Base-by-base conservation (phyloP, 2,329 filamentous ascomycete genomes). In the Sphaerulina musiva region DNA sequence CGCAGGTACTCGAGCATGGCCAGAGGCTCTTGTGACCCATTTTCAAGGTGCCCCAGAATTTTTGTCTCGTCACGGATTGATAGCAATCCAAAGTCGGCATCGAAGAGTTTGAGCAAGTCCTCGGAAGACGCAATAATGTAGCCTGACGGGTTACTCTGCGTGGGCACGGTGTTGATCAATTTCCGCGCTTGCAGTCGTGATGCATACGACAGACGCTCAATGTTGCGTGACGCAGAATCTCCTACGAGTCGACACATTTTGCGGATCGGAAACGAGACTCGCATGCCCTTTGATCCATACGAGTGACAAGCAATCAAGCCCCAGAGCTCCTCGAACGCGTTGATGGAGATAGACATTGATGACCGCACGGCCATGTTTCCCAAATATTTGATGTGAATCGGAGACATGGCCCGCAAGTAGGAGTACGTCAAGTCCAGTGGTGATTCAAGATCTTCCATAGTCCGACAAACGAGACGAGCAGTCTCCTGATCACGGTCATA, bases 311-410 rank as follows among this genome's bases (percentile, higher is more conserved):
- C 84, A 40, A 95, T 89, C 29, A 95, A 73, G 0, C 90, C 91
- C 91, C 90, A 95, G 0, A 95, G 73, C 62, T 95, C 86, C 61
- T 81, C 78, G 63, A 95, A 93, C 0, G 87, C 87, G 59, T 89
- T 93, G 65, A 95, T 87, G 1, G 89, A 95, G 57, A 95, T 90
- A 0, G 89, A 95, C 89, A 95, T 95, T 59, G 89, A 95, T 0
- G 89, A 89, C n/a, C 89, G 83, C 0, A 95, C 89, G 6, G 84
- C 85, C 90, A 95, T 95, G 66, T 95, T 90, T 5, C 75, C 79
- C 2, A 95, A 76, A 63, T 95, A 95, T 66, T 95, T 95, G 51
- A 95, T 70, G 66, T 93, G 89, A 41, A 95, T 91, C 0, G 90
- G 89, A 1, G 89, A 95, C 82, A 95, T 95, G 58, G 91, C 89